These are phyloP conservation scores for Wickerhamomyces rabaulensis DNA, from an alignment of 805 yeast genomes.

Conservation along the genomic window DNA sequence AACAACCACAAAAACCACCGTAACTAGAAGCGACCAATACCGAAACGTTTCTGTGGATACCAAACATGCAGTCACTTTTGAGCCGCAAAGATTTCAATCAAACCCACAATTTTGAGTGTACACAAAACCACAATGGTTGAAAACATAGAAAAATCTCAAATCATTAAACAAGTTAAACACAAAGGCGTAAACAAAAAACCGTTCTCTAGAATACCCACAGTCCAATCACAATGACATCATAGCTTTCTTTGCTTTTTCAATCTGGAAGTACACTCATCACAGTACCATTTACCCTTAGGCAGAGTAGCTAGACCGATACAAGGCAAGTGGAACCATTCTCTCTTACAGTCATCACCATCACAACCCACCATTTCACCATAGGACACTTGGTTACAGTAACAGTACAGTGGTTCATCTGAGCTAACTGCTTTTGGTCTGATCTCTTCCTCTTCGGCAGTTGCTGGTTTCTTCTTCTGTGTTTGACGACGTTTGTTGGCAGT, in stretches of 20 bases:
- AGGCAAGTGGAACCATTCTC: constrained; percentile 95
- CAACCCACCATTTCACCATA: constrained; percentile 99
- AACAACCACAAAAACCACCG: too few relatives aligned
- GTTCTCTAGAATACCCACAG: too few relatives aligned
- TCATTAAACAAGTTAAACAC: not conserved
- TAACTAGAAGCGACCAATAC: too few relatives aligned
- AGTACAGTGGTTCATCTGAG: constrained; percentile 73
- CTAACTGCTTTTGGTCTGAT: not conserved
- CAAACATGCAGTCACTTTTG: too few relatives aligned
- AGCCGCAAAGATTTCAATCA: too few relatives aligned
- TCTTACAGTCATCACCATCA: constrained; percentile 86
- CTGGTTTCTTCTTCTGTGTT: constrained; percentile 8
- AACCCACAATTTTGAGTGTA: not conserved
- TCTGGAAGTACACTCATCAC: constrained; percentile 52
- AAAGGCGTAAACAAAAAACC: not conserved
- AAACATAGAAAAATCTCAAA: not conserved
- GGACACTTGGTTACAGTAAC: constrained; percentile 95
- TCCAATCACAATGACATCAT: too few relatives aligned
- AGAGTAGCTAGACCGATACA: constrained; percentile 83
- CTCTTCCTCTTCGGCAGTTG: not conserved
- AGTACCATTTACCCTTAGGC: constrained; percentile 84
- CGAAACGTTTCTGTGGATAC: too few relatives aligned
- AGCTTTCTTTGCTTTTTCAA: constrained; percentile 33
- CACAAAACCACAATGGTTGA: not conserved
- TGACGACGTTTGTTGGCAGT: constrained; percentile 9